Evolutionary conservation across 2,329 filamentous ascomycete species (phyloP).

Genomic region (Tolypocladium tundrense): DNA sequence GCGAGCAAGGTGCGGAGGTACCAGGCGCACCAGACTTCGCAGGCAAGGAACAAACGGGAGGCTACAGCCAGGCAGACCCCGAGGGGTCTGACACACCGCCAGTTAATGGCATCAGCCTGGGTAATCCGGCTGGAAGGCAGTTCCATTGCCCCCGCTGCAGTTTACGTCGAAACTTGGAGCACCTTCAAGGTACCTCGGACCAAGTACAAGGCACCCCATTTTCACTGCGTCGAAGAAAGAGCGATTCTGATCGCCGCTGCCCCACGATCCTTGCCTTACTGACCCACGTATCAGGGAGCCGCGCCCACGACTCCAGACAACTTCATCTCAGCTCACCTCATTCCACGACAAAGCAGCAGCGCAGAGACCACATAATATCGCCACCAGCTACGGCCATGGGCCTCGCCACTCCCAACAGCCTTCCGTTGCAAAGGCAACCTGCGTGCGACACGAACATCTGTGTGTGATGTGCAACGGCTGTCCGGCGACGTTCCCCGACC

Average conservation of each 20-base stretch:
- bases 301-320: background rate
- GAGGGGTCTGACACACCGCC: background rate
- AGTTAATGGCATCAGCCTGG: background rate
- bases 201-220: background rate
- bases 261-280: background rate
- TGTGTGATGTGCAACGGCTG: slow-evolving; percentile 1
- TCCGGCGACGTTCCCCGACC: slow-evolving; percentile 1
- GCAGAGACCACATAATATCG: background rate
- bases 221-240: background rate
- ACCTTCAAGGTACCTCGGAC: background rate
- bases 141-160: background rate
- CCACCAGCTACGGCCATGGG: background rate
- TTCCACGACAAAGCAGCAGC: background rate
- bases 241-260: background rate
- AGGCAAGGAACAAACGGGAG: background rate
- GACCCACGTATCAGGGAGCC: background rate
- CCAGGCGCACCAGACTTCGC: background rate
- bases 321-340: background rate
- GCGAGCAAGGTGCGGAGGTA: background rate
- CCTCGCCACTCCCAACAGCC: background rate
- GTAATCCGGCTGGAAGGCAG: background rate
- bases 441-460: background rate
- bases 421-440: background rate
- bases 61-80: background rate
- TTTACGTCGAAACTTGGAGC: background rate